Base-by-base conservation (phyloP, 805 yeast genomes). In the Saturnispora dispora region DNA sequence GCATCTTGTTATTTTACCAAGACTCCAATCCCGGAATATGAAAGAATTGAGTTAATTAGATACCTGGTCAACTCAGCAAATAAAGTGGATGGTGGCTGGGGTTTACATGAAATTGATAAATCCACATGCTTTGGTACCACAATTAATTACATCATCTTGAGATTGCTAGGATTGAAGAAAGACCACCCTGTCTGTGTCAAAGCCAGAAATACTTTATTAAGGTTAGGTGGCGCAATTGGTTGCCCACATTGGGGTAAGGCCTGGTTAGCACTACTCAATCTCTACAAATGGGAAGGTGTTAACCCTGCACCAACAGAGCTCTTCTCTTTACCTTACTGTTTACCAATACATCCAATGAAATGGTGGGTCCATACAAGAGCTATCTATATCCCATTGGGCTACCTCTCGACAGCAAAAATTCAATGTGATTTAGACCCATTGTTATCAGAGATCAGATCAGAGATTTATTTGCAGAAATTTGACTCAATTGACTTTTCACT, bases 61-160 rank as follows among this genome's bases (percentile, higher is more conserved):
- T 93, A 90, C 63, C 68, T 93, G 17, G 87, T 88, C n/a, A 93
- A 93, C 64, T 78, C 88, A 0, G 83, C 97, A 0, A 96, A 93
- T 64, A 97, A 97, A 0, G 96, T 90, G 0, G 99, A 93, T 66
- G 99, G 99, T n/a, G 99, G 99, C 2, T 93, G 99, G 99, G 99
- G 99, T 0, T 72, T 93, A 37, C 97, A 93, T 64, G 79, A 89
- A 4, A 82, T 80, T 48, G 99, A 93, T 64, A 93, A 91, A 64
- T 82, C 93, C 8, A 93, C 99, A 0, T 93, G 93, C 58, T 90
- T 90, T 65, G 99, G 99, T 5, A 93, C 99, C 1, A 74, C 87
- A 0, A 76, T 93, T 58, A 90, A 89, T 66, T 93, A 93, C 65
- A 83, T 91, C 7, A 70, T 72, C n/a, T 71, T 93, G 54, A 75